Percentiles rank a stretch among this genome's conserved stretches.
Evolutionary conservation across 2,329 filamentous ascomycete species (phyloP).

Genomic region (Fusarium sp.): DNA sequence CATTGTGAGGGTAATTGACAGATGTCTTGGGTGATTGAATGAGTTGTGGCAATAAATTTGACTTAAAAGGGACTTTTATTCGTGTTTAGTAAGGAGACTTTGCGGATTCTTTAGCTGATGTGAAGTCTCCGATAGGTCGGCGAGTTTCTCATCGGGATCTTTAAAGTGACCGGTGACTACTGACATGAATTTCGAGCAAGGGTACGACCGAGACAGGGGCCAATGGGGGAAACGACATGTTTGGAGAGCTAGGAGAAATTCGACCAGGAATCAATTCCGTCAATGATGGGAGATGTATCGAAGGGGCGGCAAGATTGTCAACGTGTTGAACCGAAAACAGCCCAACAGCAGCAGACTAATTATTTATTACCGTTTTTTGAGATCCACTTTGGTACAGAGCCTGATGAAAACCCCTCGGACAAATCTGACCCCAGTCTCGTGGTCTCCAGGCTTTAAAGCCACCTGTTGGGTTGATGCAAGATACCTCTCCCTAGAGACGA

Average conservation of each 20-base stretch:
- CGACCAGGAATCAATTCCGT: background rate
- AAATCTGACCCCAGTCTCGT: background rate
- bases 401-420: rapidly evolving
- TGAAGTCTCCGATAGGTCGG: conserved; percentile 1
- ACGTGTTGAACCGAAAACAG: background rate
- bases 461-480: rapidly evolving
- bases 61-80: background rate
- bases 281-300: background rate
- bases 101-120: background rate
- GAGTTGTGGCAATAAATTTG: rapidly evolving
- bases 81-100: background rate
- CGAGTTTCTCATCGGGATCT: background rate
- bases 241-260: rapidly evolving
- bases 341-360: background rate
- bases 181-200: no score
- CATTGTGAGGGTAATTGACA: background rate
- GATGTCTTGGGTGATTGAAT: rapidly evolving
- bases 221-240: rapidly evolving
- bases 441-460: rapidly evolving
- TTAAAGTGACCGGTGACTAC: background rate
- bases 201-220: rapidly evolving
- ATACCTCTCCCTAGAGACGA: rapidly evolving
- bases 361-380: rapidly evolving
- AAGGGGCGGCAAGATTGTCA: background rate
- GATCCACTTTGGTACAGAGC: rapidly evolving